Conservation (phyloP, 768 basidiomycete species). For the Naganishia randhawae region DNA sequence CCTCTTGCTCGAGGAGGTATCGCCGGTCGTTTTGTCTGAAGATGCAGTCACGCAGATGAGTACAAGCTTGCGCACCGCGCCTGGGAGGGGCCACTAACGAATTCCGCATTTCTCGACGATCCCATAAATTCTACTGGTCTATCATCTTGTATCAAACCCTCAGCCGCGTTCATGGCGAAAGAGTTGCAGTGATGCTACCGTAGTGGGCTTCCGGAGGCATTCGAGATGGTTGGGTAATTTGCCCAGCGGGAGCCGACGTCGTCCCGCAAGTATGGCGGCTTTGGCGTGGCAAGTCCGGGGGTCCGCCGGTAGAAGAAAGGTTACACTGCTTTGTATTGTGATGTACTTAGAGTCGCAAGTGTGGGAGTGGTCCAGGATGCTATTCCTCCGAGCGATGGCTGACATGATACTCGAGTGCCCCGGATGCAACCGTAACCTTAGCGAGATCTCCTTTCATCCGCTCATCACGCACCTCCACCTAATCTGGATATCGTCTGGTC, state of each 20-base stretch:
- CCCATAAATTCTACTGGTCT: background rate
- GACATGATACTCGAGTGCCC: background rate
- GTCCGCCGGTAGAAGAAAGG: too few species aligned
- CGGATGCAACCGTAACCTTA: background rate
- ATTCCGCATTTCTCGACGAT: background rate
- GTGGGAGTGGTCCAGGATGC: too few species aligned
- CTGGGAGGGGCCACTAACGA: background rate
- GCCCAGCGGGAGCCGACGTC: too few species aligned
- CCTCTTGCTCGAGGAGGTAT: constrained; percentile 16
- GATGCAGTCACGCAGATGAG: background rate
- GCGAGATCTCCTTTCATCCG: background rate
- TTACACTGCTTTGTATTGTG: too few species aligned
- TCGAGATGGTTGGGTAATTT: background rate
- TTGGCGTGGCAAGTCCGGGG: too few species aligned
- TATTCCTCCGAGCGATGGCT: constrained; percentile 1
- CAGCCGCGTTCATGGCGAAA: background rate
- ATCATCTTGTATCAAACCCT: background rate
- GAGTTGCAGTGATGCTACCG: background rate
- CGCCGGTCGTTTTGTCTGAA: background rate
- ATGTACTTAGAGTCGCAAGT: too few species aligned
- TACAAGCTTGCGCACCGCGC: background rate
- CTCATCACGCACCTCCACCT: background rate
- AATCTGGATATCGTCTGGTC: background rate
- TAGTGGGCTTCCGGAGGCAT: background rate
- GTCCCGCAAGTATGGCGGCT: too few species aligned